Base-by-base conservation (phyloP, 2,329 filamentous ascomycete genomes). In the Hansfordia pulvinata region DNA sequence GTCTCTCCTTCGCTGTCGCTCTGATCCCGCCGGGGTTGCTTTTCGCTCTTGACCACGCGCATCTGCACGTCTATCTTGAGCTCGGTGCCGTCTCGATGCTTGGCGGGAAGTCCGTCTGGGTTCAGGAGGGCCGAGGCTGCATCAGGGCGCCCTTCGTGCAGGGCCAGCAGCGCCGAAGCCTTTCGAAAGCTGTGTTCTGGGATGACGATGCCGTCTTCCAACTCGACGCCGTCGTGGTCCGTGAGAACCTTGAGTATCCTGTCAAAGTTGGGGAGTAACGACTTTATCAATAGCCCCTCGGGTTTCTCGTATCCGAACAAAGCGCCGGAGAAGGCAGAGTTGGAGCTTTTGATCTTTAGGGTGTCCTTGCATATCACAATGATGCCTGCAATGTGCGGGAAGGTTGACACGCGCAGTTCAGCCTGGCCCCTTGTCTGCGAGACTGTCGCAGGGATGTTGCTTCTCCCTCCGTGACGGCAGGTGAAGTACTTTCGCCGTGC, bases 331-430 rank as follows among this genome's bases (percentile, higher is more conserved):
- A 98, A 96, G 12, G 92, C 88, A 3, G 84, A 82, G 50, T 98
- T 98, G 7, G 86, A 90, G 54, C 86, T 94, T 46, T 81, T 81
- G 41, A 98, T 80, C 26, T 72, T 70, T 36, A 96, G 64, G 1
- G 68, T 74, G 17, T 73, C 59, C 2, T 88, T 78, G n/a, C 81
- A 78, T 9, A 98, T 64, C 7, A 98, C 86, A 44, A 98, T 76
- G 43, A 98, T 94, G 25, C 90, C 90, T 29, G 90, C 90, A 53
- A 98, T 94, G 47, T 98, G 88, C 10, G 90, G 90, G 37, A 94
- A 93, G 46, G 85, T 93, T 10, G 88, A 93, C 22, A 98, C 70
- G 27, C 83, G 75, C 36, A 98, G 67, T 37, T 82, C 75, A 11
- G 72, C 66, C 38, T 76, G 63, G 21, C 69, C 74, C 18, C 71